Base-by-base conservation (phyloP, 305 asterid species). In the Solanum hybrid region DNA sequence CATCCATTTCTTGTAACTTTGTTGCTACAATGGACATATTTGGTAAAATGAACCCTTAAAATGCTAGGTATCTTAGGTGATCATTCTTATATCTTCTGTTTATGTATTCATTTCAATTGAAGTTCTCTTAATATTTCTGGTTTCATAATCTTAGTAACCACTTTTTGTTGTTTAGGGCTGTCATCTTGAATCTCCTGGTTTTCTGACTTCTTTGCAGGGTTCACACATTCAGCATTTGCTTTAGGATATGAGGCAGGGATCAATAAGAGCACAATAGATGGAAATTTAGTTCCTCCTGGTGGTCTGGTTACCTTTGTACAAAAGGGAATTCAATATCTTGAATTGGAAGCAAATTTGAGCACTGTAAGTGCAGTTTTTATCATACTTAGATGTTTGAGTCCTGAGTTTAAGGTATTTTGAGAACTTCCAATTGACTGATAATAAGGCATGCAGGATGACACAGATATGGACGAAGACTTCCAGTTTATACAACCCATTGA, bases 181-280 rank as follows among this genome's bases (percentile, higher is more conserved):
- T 61, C 24, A 69, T 57, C 69, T 84, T 85, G 46, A 57, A 31
- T 57, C n/a, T 85, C 46, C 76, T 57, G 74, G 79, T 89, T 86
- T 89, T 87, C 46, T 89, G 40, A 42, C 13, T 31, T 87, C 86
- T 90, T 91, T 93, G 90, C 99, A 97, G 99, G 99, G 81, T 95
- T 97, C 89, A 91, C 97, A 28, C 99, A 97, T 92, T 92, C 99
- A 16, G 97, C 99, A 86, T 97, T 97, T 90, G 94, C 97, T 91
- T 92, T 97, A 83, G 99, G 99, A 92, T 96, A 91, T 90, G 99
- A 97, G 93, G 98, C 99, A 20, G 98, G 98, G 89, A 94, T 97
- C 90, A 90, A 90, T 83, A 97, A 96, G 90, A 94, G 96, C 92
- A 92, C 94, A 82, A 95, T 97, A 77, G 98, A 97, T 91, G 97